Evolutionary conservation across 352 stramenopile genomes (phyloP).

Genomic region (Globisporangium parvum): DNA sequence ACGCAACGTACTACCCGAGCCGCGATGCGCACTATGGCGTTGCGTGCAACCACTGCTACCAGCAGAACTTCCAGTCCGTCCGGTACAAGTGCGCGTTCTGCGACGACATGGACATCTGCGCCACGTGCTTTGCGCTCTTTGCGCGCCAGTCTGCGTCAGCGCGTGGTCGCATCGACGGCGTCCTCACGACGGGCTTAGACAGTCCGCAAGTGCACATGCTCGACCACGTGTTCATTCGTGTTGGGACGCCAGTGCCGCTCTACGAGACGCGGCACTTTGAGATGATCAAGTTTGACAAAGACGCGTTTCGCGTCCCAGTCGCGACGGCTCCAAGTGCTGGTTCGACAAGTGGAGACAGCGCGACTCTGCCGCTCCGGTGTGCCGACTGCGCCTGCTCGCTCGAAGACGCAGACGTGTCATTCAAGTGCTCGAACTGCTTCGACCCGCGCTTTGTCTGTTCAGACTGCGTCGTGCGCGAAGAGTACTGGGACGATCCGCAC

Average conservation of each 20-base stretch:
- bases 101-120: slow-evolving; percentile 67
- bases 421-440: slow-evolving; percentile 60
- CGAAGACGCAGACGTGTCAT: slow-evolving; percentile 33
- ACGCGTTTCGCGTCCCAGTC: slow-evolving; percentile 10
- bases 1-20: slow-evolving; percentile 39
- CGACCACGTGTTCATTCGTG: slow-evolving; percentile 58
- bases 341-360: slow-evolving; percentile 8
- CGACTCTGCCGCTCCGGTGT: slow-evolving; percentile 11
- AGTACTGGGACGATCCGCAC: slow-evolving; percentile 39
- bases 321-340: slow-evolving; percentile 1
- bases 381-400: slow-evolving; percentile 25
- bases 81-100: slow-evolving; percentile 76
- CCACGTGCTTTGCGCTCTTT: slow-evolving; percentile 49
- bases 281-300: slow-evolving; percentile 19
- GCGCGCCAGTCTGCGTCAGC: slow-evolving; percentile 12
- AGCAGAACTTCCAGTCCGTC: slow-evolving; percentile 40
- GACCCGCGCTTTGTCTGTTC: slow-evolving; percentile 41
- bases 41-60: slow-evolving; percentile 63
- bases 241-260: slow-evolving; percentile 58
- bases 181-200: slow-evolving; percentile 5
- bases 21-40: slow-evolving; percentile 54
- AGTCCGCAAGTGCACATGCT: slow-evolving; percentile 24
- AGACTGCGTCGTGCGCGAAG: slow-evolving; percentile 41
- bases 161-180: slow-evolving; percentile 8
- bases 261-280: slow-evolving; percentile 51